A percentile compares a stretch with the other conserved stretches of the same genome.
phyloP scores from a whole-genome alignment of 2,329 filamentous ascomycete species.

The Neonectria sp. region DNA sequence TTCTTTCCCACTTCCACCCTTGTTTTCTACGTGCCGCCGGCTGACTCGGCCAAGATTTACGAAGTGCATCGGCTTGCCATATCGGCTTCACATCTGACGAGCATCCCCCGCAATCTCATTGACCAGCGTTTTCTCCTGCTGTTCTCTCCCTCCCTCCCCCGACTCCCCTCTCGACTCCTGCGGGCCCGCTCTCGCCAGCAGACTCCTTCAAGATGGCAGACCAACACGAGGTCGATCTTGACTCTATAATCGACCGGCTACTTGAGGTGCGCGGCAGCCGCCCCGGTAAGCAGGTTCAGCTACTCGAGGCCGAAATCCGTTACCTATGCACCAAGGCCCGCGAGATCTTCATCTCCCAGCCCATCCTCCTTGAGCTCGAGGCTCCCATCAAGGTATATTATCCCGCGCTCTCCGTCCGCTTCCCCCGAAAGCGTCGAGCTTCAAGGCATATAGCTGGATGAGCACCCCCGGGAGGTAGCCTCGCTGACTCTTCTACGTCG shows the following conservation, averaged over 20 bases:
- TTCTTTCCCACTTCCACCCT: constrained; percentile 16
- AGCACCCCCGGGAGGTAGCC: constrained; percentile 12
- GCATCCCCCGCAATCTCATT: constrained; percentile 48
- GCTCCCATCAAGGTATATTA: constrained; percentile 94
- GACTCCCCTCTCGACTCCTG: constrained; percentile 50
- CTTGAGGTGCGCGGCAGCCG: constrained; percentile 98
- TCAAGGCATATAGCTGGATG: constrained; percentile 1
- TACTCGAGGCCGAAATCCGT: constrained; percentile 95
- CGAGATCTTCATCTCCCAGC: constrained; percentile 99
- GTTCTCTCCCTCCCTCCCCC: constrained; percentile 44
- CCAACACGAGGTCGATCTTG: constrained; percentile 93
- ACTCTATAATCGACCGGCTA: constrained; percentile 99
- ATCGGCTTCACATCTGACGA: constrained; percentile 46
- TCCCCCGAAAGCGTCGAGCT: constrained; percentile 17
- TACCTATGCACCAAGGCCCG: constrained; percentile 98
- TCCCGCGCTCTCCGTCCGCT: constrained; percentile 13
- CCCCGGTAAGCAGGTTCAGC: constrained; percentile 98
- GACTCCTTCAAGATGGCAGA: constrained; percentile 69
- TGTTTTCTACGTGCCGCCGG: constrained; percentile 34
- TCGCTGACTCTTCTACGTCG: constrained; percentile 36
- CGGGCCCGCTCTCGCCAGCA: constrained; percentile 58
- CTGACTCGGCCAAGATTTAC: constrained; percentile 47
- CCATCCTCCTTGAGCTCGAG: constrained; percentile 96
- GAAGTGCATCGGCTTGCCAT: constrained; percentile 54
- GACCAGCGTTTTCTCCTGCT: constrained; percentile 49